Conservation (phyloP, 139 green algal species). For the Coccomyxa sp. region DNA sequence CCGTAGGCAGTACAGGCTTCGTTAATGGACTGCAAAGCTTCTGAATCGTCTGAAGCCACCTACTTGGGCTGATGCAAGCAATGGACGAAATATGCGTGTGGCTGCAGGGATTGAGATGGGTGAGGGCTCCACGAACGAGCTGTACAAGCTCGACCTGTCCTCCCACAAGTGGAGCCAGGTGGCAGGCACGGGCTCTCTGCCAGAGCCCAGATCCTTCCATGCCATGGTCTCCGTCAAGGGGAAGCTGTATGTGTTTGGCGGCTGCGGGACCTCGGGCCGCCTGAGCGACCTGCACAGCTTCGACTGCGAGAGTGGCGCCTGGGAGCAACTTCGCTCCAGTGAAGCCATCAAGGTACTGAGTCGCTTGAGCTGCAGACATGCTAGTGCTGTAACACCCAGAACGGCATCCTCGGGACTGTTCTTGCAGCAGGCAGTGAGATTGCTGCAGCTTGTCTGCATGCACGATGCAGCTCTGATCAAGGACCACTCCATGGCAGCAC, state of each 20-base stretch:
- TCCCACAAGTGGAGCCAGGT: constrained; percentile 14
- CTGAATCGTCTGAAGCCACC: neutral
- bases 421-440: neutral
- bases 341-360: neutral
- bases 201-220: constrained; percentile 35
- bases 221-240: constrained; percentile 17
- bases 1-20: neutral
- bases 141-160: constrained; percentile 27
- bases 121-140: constrained; percentile 27
- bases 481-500: neutral
- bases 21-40: neutral
- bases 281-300: constrained; percentile 47
- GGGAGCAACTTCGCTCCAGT: constrained; percentile 35
- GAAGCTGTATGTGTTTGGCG: constrained; percentile 55
- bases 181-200: neutral
- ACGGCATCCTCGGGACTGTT: neutral
- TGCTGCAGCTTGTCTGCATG: neutral
- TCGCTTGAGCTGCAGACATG: neutral
- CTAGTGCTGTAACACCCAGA: neutral
- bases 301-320: constrained; percentile 24
- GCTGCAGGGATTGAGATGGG: constrained; percentile 31
- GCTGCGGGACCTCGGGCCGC: constrained; percentile 37
- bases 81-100: neutral
- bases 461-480: neutral
- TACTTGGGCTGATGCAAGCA: neutral